Evolutionary conservation across 441 rosid genomes (phyloP).

Genomic region (Corymbia citriodora): DNA sequence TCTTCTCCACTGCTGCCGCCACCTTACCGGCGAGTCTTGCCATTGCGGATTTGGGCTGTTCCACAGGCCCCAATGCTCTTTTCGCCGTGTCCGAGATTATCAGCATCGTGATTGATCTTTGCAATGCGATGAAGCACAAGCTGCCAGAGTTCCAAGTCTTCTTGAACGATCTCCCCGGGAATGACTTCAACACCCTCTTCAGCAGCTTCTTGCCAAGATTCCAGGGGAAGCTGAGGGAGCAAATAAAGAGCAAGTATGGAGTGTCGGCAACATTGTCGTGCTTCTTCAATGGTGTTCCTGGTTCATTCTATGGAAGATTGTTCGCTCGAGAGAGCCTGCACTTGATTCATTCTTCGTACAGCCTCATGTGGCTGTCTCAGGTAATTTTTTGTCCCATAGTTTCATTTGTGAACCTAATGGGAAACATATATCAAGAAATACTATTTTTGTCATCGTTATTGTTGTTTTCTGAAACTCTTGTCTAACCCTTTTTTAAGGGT

Average conservation of each 20-base stretch:
- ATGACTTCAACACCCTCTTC: background rate
- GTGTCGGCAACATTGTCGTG: background rate
- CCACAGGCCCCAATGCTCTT: slow-evolving; percentile 40
- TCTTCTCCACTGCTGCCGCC: background rate
- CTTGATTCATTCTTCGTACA: slow-evolving; percentile 48
- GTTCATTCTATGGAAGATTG: slow-evolving; percentile 24
- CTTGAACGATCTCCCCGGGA: slow-evolving; percentile 1
- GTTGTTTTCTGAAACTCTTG: background rate
- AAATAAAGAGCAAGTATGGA: background rate
- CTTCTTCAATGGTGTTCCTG: slow-evolving; percentile 28
- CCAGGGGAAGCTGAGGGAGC: background rate
- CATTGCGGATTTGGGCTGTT: slow-evolving; percentile 46
- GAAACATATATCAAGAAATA: background rate
- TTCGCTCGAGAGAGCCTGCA: slow-evolving; percentile 16
- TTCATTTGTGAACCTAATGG: background rate
- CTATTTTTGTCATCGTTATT: background rate
- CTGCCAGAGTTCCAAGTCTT: background rate
- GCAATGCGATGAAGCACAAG: slow-evolving; percentile 5
- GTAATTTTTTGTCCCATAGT: background rate
- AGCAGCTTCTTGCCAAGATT: slow-evolving; percentile 2
- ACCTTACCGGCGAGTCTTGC: slow-evolving; percentile 9
- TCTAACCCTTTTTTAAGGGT: background rate
- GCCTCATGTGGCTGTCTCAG: slow-evolving; percentile 39
- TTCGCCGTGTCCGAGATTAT: slow-evolving; percentile 19
- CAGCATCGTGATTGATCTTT: slow-evolving; percentile 6